Evolutionary conservation across 78 protist species (phyloP).

Genomic region (Salpingoeca rosetta): DNA sequence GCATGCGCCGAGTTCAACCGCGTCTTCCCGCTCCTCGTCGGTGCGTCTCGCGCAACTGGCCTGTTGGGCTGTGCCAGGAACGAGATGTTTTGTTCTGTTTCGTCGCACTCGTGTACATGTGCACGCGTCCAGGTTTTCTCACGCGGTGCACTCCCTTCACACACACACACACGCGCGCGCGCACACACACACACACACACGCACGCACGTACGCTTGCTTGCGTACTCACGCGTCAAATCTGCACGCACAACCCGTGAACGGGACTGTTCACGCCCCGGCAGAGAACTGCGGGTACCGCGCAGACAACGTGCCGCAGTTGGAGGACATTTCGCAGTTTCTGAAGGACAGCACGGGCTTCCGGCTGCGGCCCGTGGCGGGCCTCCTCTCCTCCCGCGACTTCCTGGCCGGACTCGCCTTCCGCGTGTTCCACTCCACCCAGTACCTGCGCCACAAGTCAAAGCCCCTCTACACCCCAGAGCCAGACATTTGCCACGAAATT

Average conservation of each 20-base stretch:
- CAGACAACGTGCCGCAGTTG: slow-evolving; percentile 63
- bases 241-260: too few species aligned
- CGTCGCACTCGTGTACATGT: too few species aligned
- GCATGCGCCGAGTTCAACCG: slow-evolving; percentile 68
- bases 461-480: slow-evolving; percentile 95
- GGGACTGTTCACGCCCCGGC: too few species aligned
- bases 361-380: slow-evolving; percentile 83
- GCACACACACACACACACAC: too few species aligned
- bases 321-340: slow-evolving; percentile 54
- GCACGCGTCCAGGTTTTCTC: neutral
- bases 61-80: neutral
- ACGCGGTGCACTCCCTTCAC: neutral
- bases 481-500: slow-evolving; percentile 86
- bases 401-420: slow-evolving; percentile 84
- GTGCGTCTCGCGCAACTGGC: neutral
- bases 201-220: too few species aligned
- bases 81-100: too few species aligned
- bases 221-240: too few species aligned
- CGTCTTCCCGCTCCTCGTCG: slow-evolving; percentile 48
- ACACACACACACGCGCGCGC: too few species aligned
- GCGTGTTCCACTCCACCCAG: slow-evolving; percentile 87
- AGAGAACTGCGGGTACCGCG: slow-evolving; percentile 67
- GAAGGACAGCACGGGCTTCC: slow-evolving; percentile 71
- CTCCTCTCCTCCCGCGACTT: slow-evolving; percentile 82
- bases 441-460: slow-evolving; percentile 80